These are phyloP conservation scores for Cladosporium colombiae DNA, from an alignment of 2,329 filamentous ascomycete genomes.

Conservation along the genomic window DNA sequence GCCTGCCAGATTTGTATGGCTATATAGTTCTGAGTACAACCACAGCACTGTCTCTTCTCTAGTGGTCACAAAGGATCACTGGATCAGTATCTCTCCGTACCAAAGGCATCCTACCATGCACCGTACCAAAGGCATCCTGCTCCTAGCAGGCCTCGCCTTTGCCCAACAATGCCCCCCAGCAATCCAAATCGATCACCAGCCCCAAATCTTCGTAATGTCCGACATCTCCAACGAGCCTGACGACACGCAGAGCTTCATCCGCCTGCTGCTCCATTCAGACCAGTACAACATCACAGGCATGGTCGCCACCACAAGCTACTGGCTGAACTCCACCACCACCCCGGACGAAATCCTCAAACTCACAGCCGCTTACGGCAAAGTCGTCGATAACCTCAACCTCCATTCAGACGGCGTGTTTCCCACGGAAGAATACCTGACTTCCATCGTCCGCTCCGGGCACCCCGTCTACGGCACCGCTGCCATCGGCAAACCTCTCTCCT, in stretches of 20 bases:
- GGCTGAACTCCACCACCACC: conserved; percentile 29
- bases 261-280: conserved; percentile 30
- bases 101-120: too few species aligned
- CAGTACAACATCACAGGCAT: conserved; percentile 31
- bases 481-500: conserved; percentile 31
- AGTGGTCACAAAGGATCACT: not conserved
- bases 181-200: conserved; percentile 26
- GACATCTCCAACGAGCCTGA: conserved; percentile 36
- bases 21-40: not conserved
- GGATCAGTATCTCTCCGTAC: not conserved
- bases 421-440: conserved; percentile 25
- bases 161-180: conserved; percentile 23
- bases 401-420: conserved; percentile 40
- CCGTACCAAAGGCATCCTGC: not conserved
- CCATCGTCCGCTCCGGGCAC: conserved; percentile 40
- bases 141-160: conserved; percentile 3
- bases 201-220: conserved; percentile 32
- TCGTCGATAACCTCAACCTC: conserved; percentile 44
- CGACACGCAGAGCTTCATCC: conserved; percentile 32
- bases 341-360: conserved; percentile 33
- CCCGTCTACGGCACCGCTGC: conserved; percentile 42
- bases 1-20: not conserved
- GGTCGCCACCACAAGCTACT: conserved; percentile 30
- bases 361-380: conserved; percentile 34
- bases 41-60: not conserved